Base-by-base conservation (phyloP, 2,329 filamentous ascomycete genomes). In the Ophidiomyces ophidiicola region DNA sequence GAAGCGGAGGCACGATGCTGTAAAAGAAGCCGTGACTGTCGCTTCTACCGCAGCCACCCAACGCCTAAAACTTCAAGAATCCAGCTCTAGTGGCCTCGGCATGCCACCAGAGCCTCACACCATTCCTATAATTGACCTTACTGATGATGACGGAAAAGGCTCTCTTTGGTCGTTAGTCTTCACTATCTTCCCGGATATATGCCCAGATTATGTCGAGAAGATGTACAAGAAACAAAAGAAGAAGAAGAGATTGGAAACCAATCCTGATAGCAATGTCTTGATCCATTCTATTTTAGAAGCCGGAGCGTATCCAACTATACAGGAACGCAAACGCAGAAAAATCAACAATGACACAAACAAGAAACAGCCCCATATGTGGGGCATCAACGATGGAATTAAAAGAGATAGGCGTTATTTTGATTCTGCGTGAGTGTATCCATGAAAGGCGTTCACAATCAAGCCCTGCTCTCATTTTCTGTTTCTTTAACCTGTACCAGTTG, bases 111-210 rank as follows among this genome's bases (percentile, higher is more conserved):
- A n/a, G n/a, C 24, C 1, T n/a, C 12, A 17, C n/a, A 12, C 17
- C 10, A 8, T n/a, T n/a, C 5, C 35, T 31, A 28, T 5, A 6
- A 15, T 15, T 23, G 12, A 28, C 6, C 6, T 4, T 4, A 23
- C 18, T 23, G n/a, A 10, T 3, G 24, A 7, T 26, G 19, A 12
- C 7, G 6, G 20, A 32, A 8, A 3, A 3, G 11, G 20, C 23
- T 19, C 36, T 3, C 32, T 30, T 7, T 50, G 68, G 12, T 45
- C 48, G 6, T 50, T 54, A n/a, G 49, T 71, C 12, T 25, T 63
- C 3, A 50, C 53, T 7, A 47, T 71, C 6, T 70, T 71, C 39
- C 69, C 69, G 6, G 66, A 64, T 34, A 66, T 71, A 28, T 61
- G 60, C 39, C 58, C 53, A 15, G 50, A 60, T 7, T 60, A 66